Evolutionary conservation across 148 eudicot species (phyloP).

Genomic region (Gaultheria prostrata): DNA sequence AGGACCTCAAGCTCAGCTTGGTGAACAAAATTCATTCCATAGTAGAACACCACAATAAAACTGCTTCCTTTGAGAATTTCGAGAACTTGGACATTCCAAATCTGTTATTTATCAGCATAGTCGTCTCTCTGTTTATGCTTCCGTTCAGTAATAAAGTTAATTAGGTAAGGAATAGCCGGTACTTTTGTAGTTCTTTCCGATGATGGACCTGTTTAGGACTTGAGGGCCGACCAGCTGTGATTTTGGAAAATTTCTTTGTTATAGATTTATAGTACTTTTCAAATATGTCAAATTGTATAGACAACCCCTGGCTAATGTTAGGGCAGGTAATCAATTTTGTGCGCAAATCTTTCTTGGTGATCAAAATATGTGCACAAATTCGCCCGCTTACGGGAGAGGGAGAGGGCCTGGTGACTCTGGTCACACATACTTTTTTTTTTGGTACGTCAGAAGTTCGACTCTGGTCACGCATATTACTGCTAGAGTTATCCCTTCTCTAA

Average conservation of each 20-base stretch:
- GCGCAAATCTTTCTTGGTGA: not conserved
- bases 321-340: not conserved
- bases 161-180: not conserved
- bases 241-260: not conserved
- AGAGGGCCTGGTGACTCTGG: not conserved
- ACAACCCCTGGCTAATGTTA: not conserved
- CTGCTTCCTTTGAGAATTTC: not conserved
- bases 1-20: constrained; percentile 15
- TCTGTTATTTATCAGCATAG: not conserved
- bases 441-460: no score
- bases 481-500: not conserved
- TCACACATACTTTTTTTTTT: no score
- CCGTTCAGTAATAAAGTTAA: not conserved
- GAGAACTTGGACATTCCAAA: not conserved
- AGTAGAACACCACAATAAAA: not conserved
- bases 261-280: not conserved
- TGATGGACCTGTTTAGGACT: not conserved
- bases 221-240: not conserved
- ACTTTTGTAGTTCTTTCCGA: not conserved
- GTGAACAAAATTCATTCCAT: not conserved
- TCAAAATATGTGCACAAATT: not conserved
- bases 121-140: not conserved
- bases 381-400: not conserved
- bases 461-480: no score
- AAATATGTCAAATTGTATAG: not conserved